These are phyloP conservation scores for Thielaviopsis ethacetica DNA, from an alignment of 2,329 filamentous ascomycete genomes.

Conservation along the genomic window DNA sequence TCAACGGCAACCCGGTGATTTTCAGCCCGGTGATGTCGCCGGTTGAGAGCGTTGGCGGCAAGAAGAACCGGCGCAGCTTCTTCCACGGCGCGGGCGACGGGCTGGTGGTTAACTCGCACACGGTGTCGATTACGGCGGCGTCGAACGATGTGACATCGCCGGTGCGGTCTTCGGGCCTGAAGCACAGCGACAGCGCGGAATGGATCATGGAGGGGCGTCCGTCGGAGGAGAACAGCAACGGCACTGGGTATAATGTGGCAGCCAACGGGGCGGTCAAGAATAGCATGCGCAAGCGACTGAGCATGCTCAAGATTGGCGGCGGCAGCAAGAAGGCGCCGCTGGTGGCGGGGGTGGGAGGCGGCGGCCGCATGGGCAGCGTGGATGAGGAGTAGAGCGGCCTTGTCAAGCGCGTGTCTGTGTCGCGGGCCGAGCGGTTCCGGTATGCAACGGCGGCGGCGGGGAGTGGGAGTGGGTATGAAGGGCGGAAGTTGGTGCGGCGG, in stretches of 20 bases:
- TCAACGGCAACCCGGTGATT: slow-evolving; percentile 10
- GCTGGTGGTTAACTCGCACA: slow-evolving; percentile 3
- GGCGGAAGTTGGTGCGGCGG: background rate
- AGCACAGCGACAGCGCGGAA: slow-evolving; percentile 17
- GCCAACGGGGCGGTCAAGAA: slow-evolving; percentile 27
- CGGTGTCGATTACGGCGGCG: background rate
- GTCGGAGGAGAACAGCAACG: slow-evolving; percentile 17
- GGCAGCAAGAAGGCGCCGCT: slow-evolving; percentile 45
- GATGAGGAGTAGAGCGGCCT: slow-evolving; percentile 32
- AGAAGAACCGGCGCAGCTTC: slow-evolving; percentile 11
- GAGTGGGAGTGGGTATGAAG: background rate
- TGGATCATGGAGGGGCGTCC: slow-evolving; percentile 11
- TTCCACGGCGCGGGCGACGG: slow-evolving; percentile 7
- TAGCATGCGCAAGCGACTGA: slow-evolving; percentile 63
- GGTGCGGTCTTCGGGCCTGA: background rate
- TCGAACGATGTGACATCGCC: background rate
- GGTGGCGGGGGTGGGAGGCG: slow-evolving; percentile 17
- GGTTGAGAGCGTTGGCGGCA: background rate
- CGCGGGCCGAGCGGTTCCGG: background rate
- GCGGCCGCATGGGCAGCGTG: slow-evolving; percentile 32
- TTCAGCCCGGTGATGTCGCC: background rate
- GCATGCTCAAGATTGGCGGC: slow-evolving; percentile 52
- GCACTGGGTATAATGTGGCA: slow-evolving; percentile 1
- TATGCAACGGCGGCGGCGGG: background rate
- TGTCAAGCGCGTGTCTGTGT: background rate